phyloP scores from a whole-genome alignment of 2,329 filamentous ascomycete species.

The Trichocomaceae sp. region DNA sequence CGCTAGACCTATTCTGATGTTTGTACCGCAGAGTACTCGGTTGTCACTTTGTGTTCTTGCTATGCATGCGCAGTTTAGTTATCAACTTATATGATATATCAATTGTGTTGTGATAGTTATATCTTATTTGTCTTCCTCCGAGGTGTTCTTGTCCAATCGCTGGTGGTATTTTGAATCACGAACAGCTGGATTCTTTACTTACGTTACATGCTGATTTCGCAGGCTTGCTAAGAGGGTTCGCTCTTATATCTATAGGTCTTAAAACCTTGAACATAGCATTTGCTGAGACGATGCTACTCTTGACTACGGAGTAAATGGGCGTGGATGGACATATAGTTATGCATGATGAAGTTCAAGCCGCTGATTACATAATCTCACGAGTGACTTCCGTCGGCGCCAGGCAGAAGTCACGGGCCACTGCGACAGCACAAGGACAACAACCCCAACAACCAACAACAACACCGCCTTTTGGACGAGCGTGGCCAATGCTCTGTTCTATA shows the following conservation, averaged over 20 bases:
- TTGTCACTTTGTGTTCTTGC: too few relatives aligned
- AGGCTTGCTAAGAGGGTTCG: not conserved
- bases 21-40: not conserved
- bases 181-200: not conserved
- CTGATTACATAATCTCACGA: constrained; percentile 1
- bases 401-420: not conserved
- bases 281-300: too few relatives aligned
- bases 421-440: not conserved
- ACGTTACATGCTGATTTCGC: not conserved
- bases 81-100: too few relatives aligned
- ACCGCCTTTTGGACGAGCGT: not conserved
- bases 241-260: not conserved
- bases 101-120: not conserved
- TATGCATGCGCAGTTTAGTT: too few relatives aligned
- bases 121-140: not conserved
- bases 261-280: not conserved
- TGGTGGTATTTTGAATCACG: not conserved
- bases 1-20: not conserved
- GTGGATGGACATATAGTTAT: too few relatives aligned
- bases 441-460: not conserved
- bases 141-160: not conserved
- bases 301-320: too few relatives aligned
- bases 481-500: not conserved
- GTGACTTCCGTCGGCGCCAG: not conserved
- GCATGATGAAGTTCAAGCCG: too few relatives aligned